phyloP scores from a whole-genome alignment of 2,329 filamentous ascomycete genomes.

The Lachnellula cervina region DNA sequence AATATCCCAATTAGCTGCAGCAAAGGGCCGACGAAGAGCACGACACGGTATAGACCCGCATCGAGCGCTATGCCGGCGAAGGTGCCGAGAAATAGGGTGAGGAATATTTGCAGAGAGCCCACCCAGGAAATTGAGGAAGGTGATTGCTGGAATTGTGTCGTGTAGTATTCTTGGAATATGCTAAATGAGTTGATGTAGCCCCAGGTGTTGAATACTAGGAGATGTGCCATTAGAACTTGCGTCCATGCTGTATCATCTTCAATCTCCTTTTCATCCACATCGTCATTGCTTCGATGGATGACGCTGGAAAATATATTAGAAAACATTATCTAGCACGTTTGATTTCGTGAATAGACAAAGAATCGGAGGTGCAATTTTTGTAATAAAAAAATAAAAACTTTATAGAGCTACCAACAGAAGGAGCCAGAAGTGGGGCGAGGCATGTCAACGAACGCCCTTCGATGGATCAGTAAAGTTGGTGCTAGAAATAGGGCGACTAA shows the following conservation, averaged over 20 bases:
- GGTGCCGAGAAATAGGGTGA: slow-evolving; percentile 35
- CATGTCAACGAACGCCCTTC: not conserved
- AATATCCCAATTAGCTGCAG: slow-evolving; percentile 32
- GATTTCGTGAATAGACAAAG: not conserved
- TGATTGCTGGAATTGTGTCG: slow-evolving; percentile 24
- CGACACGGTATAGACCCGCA: slow-evolving; percentile 32
- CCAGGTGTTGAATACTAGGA: slow-evolving; percentile 30
- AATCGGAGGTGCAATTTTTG: not conserved
- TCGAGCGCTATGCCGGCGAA: slow-evolving; percentile 35
- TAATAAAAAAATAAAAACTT: not conserved
- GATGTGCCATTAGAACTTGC: slow-evolving; percentile 26
- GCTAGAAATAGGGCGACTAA: too few species aligned
- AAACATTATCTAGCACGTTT: not conserved
- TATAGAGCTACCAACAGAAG: not conserved
- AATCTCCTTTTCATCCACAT: not conserved
- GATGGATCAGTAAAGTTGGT: not conserved
- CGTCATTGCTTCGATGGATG: not conserved
- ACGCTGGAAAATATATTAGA: not conserved
- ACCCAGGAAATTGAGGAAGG: slow-evolving; percentile 40
- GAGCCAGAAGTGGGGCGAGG: not conserved
- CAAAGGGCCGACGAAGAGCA: slow-evolving; percentile 10
- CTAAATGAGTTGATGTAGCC: slow-evolving; percentile 34
- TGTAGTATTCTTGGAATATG: slow-evolving; percentile 39
- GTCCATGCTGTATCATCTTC: slow-evolving; percentile 26
- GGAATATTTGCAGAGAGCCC: slow-evolving; percentile 36